Conservation (phyloP, 306 rosid species). For the Rosa multiflora region DNA sequence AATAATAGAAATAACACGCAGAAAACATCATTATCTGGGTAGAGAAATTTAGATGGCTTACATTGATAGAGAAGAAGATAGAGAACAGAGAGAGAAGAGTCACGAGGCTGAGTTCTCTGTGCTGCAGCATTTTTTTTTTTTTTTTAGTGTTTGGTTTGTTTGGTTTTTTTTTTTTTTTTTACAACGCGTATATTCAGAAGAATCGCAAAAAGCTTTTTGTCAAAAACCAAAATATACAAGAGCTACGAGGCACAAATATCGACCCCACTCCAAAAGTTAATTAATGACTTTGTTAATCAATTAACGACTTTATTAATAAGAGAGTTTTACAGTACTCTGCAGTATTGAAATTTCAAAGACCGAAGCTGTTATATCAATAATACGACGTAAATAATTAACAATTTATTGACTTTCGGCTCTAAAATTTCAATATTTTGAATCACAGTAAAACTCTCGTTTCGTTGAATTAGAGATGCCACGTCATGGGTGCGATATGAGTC, state of each 20-base stretch:
- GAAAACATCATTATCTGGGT: background rate
- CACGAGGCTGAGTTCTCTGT: slow-evolving; percentile 40
- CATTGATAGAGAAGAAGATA: slow-evolving; percentile 65
- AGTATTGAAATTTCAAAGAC: too few relatives aligned
- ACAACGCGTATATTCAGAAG: background rate
- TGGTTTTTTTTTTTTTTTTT: background rate
- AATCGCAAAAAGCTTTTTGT: slow-evolving; percentile 3
- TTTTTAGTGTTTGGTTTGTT: background rate
- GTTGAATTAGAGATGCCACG: too few relatives aligned
- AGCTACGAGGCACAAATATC: background rate
- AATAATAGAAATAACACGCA: background rate
- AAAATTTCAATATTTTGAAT: too few relatives aligned
- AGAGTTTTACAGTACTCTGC: too few relatives aligned
- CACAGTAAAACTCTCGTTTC: too few relatives aligned
- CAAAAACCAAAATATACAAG: slow-evolving; percentile 28
- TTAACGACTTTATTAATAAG: too few relatives aligned
- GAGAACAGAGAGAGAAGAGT: slow-evolving; percentile 38
- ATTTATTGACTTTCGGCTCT: too few relatives aligned
- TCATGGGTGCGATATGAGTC: too few relatives aligned
- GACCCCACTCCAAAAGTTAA: slow-evolving; percentile 14
- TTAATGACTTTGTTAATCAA: too few relatives aligned
- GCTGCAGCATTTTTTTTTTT: slow-evolving; percentile 18
- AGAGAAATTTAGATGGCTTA: slow-evolving; percentile 41
- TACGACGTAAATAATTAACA: too few relatives aligned
- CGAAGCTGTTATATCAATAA: too few relatives aligned